Evolutionary conservation across 2,329 filamentous ascomycete genomes (phyloP), one percentile per base, ranked within the genome.

Genomic region (Mycosphaerella sp.): DNA sequence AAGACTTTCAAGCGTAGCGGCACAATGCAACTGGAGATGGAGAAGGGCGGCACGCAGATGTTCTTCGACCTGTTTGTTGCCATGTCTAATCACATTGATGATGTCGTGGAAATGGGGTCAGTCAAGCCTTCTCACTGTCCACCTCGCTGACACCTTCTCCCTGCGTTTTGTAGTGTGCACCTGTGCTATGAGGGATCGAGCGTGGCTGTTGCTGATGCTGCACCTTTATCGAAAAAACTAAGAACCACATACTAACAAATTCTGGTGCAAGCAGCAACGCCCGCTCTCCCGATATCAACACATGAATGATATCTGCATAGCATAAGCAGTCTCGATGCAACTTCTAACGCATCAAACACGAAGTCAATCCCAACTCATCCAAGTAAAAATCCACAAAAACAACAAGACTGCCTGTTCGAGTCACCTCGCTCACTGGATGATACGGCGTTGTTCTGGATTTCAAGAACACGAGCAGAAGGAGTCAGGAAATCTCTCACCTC

Each of bases 1-100:
- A 89, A 89, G 78, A 95, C 89, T 67, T 96, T 97, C 74, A 96
- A 95, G 85, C 84, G 87, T 74, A 95, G 89, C 77, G 90, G 90
- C 74, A 96, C 90, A 73, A 95, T 96, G 89, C 90, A 96, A 80
- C 85, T 87, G 76, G 90, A 96, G 78, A 96, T 97, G 90, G 88
- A 95, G 78, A 83, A 83, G 72, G 89, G 90, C 71, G 89, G 79
- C 74, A 64, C 63, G 50, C 90, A 90, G 79, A 79, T 96, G 75
- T 96, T 93, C 80, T 97, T 97, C 76, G 90, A 96, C 79, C 78
- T 97, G 73, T 97, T 96, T 72, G 90, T 96, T 69, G 90, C 90
- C 66, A 87, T 96, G 85, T 95, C 89, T 79, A 96, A 95, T 75
- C 90, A 95, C 77, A 86, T 96, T 68, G 90, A 96, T 80, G 90